These are phyloP conservation scores for Rhinocladiella mackenziei DNA, from an alignment of 2,329 filamentous ascomycete species.

Conservation along the genomic window DNA sequence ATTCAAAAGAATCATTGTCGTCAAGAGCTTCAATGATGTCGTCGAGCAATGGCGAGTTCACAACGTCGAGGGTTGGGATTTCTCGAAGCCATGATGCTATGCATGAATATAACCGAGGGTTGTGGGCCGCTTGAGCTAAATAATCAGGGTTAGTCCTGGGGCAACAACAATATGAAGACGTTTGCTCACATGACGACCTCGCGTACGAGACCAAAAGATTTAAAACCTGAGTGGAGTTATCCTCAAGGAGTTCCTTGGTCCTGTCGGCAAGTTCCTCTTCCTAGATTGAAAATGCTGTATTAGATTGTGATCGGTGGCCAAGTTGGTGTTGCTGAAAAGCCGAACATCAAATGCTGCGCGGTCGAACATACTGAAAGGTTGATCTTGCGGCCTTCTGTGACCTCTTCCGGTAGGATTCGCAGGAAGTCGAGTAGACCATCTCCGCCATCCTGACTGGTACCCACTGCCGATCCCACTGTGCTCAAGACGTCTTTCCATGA, in stretches of 20 bases:
- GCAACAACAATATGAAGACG: not conserved
- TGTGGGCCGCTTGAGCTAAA: slow-evolving; percentile 69
- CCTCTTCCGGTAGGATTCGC: slow-evolving; percentile 94
- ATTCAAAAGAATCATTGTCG: slow-evolving; percentile 72
- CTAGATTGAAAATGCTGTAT: slow-evolving; percentile 55
- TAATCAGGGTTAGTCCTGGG: slow-evolving; percentile 26
- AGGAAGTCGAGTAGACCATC: slow-evolving; percentile 93
- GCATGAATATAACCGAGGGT: slow-evolving; percentile 88
- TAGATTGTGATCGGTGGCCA: slow-evolving; percentile 46
- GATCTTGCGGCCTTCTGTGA: slow-evolving; percentile 98
- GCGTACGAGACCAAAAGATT: slow-evolving; percentile 84
- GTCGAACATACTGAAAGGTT: slow-evolving; percentile 93
- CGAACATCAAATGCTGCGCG: slow-evolving; percentile 40
- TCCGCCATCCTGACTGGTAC: slow-evolving; percentile 62
- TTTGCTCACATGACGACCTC: slow-evolving; percentile 76
- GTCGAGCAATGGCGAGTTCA: slow-evolving; percentile 78
- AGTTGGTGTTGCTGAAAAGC: slow-evolving; percentile 43
- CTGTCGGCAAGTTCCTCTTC: slow-evolving; percentile 89
- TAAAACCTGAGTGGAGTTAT: slow-evolving; percentile 86
- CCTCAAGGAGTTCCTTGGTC: slow-evolving; percentile 82
- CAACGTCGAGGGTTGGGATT: slow-evolving; percentile 76
- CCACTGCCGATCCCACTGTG: slow-evolving; percentile 73
- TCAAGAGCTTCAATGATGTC: slow-evolving; percentile 74
- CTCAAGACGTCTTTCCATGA: slow-evolving; percentile 90
- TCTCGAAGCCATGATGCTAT: slow-evolving; percentile 96